Evolutionary conservation across 2,329 filamentous ascomycete genomes (phyloP), one percentile per base, ranked within the genome.

Genomic region (Ceratocystis diversiconidia): DNA sequence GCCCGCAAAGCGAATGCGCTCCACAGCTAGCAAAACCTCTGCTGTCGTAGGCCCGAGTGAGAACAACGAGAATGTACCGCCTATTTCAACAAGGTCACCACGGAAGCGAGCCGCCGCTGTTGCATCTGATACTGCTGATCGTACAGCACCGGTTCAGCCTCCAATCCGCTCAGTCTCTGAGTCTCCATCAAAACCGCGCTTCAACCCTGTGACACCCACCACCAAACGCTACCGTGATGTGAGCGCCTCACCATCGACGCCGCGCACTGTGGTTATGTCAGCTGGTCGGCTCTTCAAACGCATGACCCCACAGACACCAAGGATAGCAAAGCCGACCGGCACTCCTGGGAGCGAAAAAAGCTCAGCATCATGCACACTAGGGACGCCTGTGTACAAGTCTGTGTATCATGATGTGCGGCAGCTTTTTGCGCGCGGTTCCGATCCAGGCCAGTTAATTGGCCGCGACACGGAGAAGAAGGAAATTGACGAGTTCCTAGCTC

Each of bases 361-460:
- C 17, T 43, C 52, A 5, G 30, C 55, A 22, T 59, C 65, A 5
- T 22, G 22, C 3, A 63, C 66, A 3, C 59, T 50, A n/a, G 43
- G 36, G 2, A 22, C 22, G 8, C 46, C 66, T 3, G 30, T 46
- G 2, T 63, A 65, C 43, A 67, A 65, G 43, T 94, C 90, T 0
- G 80, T 96, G 46, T 97, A 96, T 75, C 90, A 94, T 69, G 82
- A 86, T 68, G 94, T 91, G 17, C 85, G 92, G 36, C 90, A 96
- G 72, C 76, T 95, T 2, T 99, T 99, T 72, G 86, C 88, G 5
- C 85, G 90, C 62, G 89, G 89, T 68, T 85, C 87, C 7, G 85
- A 86, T 65, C 88, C 89, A 1, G 85, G 86, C 1, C 82, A 85
- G 70, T 78, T 96, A 12, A 81, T 95, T 65, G 92, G 92, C 61